phyloP scores from a whole-genome alignment of 805 yeast genomes.

The Myxozyma mucilagina region DNA sequence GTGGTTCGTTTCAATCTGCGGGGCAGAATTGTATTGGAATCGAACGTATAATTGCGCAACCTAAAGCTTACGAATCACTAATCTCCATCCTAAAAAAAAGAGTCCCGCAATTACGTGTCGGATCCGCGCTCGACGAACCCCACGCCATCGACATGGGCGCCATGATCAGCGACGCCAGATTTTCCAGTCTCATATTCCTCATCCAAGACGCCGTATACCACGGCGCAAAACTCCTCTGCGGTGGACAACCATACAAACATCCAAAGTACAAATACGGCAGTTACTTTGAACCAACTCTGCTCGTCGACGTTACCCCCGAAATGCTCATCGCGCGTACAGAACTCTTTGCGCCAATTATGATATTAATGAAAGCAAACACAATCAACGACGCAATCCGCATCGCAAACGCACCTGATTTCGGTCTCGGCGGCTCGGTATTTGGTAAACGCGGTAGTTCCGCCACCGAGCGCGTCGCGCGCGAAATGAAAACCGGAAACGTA shows the following conservation, averaged over 20 bases:
- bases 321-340: constrained; percentile 86
- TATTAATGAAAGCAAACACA: constrained; percentile 69
- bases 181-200: constrained; percentile 63
- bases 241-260: constrained; percentile 79
- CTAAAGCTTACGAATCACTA: constrained; percentile 62
- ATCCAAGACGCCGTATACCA: constrained; percentile 69
- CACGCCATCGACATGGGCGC: constrained; percentile 86
- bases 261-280: constrained; percentile 96
- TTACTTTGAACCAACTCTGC: constrained; percentile 85
- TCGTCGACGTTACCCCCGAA: constrained; percentile 73
- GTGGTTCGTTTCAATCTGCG: constrained; percentile 95
- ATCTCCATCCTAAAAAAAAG: constrained; percentile 58
- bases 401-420: constrained; percentile 84
- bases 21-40: constrained; percentile 99
- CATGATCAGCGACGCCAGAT: constrained; percentile 76
- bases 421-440: constrained; percentile 89
- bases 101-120: constrained; percentile 66
- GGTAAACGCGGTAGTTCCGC: constrained; percentile 55
- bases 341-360: constrained; percentile 90
- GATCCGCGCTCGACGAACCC: constrained; percentile 91
- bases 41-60: constrained; percentile 85
- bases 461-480: constrained; percentile 63
- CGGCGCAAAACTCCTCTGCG: constrained; percentile 79
- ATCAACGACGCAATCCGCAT: constrained; percentile 69
- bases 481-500: constrained; percentile 80